Evolutionary conservation across 73 alveolate species (phyloP).

Genomic region (Breviolum minutum): DNA sequence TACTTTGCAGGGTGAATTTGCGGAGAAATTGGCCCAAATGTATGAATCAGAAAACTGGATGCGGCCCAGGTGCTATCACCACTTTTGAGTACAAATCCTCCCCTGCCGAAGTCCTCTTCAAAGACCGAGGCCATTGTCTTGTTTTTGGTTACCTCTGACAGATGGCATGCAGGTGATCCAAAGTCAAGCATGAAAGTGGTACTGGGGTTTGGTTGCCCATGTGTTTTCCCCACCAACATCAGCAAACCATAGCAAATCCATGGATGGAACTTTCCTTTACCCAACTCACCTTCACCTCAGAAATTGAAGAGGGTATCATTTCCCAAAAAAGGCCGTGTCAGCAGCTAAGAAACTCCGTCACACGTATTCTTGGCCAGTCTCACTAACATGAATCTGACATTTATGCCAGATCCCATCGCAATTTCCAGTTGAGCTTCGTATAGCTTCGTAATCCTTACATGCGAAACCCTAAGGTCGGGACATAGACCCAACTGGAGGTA

Average conservation of each 20-base stretch:
- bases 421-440: not conserved
- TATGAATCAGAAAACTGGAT: not conserved
- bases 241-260: not conserved
- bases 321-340: too few species aligned
- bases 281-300: too few species aligned
- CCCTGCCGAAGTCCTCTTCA: slow-evolving; percentile 5
- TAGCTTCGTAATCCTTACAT: not conserved
- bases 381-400: too few species aligned
- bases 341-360: too few species aligned
- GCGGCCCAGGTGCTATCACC: not conserved
- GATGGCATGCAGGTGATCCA: not conserved
- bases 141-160: slow-evolving; percentile 25
- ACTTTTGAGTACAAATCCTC: slow-evolving; percentile 35
- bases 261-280: not conserved
- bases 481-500: slow-evolving; percentile 35
- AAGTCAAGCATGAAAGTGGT: not conserved
- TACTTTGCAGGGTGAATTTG: too few species aligned
- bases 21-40: too few species aligned
- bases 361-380: too few species aligned
- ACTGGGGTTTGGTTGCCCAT: too few species aligned
- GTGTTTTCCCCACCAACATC: too few species aligned
- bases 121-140: not conserved
- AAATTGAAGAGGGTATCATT: too few species aligned
- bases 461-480: not conserved
- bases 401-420: too few species aligned